Conservation (phyloP, 169 alveolate genomes). For the Eimeria sp. region DNA sequence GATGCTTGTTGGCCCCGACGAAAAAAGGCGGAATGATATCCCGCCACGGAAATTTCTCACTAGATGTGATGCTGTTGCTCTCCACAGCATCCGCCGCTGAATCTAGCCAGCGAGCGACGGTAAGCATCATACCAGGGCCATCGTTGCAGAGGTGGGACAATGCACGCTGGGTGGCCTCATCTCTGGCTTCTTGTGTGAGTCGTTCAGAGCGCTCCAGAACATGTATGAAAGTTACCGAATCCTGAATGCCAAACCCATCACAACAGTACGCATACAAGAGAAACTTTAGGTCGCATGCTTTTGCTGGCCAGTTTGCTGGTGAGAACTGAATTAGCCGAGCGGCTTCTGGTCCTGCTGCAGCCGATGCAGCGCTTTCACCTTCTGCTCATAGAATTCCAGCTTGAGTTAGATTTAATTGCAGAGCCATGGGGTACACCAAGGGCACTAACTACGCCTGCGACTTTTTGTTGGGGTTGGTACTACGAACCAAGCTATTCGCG, state of each 20-base stretch:
- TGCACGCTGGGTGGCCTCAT: slow-evolving; percentile 47
- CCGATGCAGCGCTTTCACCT: neutral
- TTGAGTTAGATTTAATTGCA: neutral
- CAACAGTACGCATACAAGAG: neutral
- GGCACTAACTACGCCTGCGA: neutral
- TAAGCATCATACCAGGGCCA: slow-evolving; percentile 49
- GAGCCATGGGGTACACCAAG: neutral
- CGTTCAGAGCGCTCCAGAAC: slow-evolving; percentile 48
- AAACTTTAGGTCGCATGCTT: neutral
- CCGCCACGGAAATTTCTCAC: slow-evolving; percentile 41
- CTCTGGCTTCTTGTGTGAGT: slow-evolving; percentile 17
- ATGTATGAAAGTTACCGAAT: neutral
- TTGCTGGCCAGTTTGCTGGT: neutral
- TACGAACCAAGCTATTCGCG: too few species aligned
- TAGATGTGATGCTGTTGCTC: slow-evolving; percentile 28
- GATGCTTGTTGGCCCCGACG: slow-evolving; percentile 28
- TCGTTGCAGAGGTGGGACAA: slow-evolving; percentile 27
- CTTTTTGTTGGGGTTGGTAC: too few species aligned
- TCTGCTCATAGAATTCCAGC: neutral
- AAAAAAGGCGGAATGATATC: slow-evolving; percentile 41
- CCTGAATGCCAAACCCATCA: slow-evolving; percentile 44
- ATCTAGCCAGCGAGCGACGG: slow-evolving; percentile 62
- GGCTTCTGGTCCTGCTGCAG: neutral
- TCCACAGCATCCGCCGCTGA: slow-evolving; percentile 36
- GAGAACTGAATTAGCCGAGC: neutral